Evolutionary conservation across 129 eudicot species (phyloP), one percentile per base, ranked within the genome.

Genomic region (Rutidosis leptorrhynchoides): DNA sequence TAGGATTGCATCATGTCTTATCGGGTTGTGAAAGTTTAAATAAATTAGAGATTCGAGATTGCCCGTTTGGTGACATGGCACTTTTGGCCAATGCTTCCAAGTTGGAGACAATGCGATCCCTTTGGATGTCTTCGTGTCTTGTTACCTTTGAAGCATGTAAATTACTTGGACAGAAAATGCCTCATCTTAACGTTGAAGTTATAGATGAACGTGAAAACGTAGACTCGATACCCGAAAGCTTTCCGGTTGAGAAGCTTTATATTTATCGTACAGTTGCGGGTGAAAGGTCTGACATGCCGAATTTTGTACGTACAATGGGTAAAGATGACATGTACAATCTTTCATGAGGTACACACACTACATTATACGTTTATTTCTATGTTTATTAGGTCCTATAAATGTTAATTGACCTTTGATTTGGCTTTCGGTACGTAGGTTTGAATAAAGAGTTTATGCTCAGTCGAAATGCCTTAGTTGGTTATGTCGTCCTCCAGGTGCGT

Each of bases 21-120:
- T 89, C 99, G 4, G 99, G 99, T 14, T 94, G 99, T 56, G 95
- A 84, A n/a, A 86, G 81, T 77, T 88, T 94, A 22, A 73, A 87
- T 74, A 94, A 94, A 72, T 81, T 94, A 55, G 99, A 94, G 83
- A 94, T 94, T 15, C 81, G 97, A 62, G 99, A 94, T 70, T 94
- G 95, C 20, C 99, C 99, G 0, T 94, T 89, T 29, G 97, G 99
- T 57, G 99, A 87, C 69, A 78, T 85, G 80, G 99, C 99, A 51
- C 81, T 94, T 3, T 53, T 94, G 79, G 95, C 95, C 32, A 94
- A 94, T 66, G 90, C 95, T 79, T 80, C 86, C 6, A 94, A 94
- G 89, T 83, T 94, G 90, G 93, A 84, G 96, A 86, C 95, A 80
- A 89, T 94, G 99, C 95, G 97, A 94, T 94, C 99, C 97, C 99